phyloP scores from a whole-genome alignment of 345 rosid species.

The Diplotaxis tenuifolia region DNA sequence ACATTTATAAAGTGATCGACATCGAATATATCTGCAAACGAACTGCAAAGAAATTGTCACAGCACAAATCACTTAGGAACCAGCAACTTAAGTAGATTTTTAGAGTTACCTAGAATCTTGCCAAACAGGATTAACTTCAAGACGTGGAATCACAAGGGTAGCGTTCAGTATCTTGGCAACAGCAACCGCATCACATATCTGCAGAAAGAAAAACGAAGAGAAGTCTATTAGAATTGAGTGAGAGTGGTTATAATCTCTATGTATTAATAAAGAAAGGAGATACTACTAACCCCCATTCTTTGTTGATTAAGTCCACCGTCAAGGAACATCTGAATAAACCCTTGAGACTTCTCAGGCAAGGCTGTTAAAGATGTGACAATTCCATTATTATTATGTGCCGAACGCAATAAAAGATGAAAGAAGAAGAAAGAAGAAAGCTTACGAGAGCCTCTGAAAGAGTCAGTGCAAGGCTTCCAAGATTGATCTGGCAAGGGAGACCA shows the following conservation, averaged over 20 bases:
- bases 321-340: conserved; percentile 83
- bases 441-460: conserved; percentile 38
- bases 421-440: conserved; percentile 35
- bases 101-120: conserved; percentile 83
- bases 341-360: conserved; percentile 50
- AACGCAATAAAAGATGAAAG: neutral
- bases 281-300: conserved; percentile 92
- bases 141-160: conserved; percentile 83
- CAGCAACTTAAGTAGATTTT: neutral
- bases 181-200: conserved; percentile 98
- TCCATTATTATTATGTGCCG: neutral
- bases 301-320: conserved; percentile 99
- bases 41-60: conserved; percentile 48
- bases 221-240: neutral
- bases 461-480: conserved; percentile 75
- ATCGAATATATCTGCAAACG: conserved; percentile 72
- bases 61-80: neutral
- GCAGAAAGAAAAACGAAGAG: neutral
- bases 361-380: conserved; percentile 45
- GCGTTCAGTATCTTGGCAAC: conserved; percentile 87
- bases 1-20: conserved; percentile 73
- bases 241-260: too few relatives aligned
- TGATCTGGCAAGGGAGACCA: conserved; percentile 86
- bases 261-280: neutral
- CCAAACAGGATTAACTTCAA: conserved; percentile 98